phyloP scores from a whole-genome alignment of 169 alveolate genomes.

The Neospora caninum region DNA sequence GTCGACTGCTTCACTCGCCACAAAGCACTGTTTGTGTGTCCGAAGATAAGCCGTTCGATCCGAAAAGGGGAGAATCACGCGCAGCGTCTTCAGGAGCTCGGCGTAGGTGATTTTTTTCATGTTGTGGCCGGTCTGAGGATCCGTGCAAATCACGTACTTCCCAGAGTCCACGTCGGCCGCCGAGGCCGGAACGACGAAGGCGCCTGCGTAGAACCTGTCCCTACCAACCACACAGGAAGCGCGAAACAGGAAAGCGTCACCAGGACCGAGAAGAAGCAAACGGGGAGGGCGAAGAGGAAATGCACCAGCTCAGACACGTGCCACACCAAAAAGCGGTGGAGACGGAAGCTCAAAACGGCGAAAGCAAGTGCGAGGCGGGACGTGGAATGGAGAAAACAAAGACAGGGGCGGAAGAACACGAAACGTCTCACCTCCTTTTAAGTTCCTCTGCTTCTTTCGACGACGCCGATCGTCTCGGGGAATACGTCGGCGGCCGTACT shows the following conservation, averaged over 20 bases:
- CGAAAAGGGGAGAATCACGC: background rate
- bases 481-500: background rate
- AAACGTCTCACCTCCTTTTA: background rate
- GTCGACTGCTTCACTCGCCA: constrained; percentile 8
- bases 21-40: background rate
- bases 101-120: background rate
- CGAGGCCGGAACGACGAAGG: background rate
- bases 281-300: no score
- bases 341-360: no score
- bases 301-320: no score
- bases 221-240: background rate
- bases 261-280: no score
- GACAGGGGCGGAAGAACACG: background rate
- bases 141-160: background rate
- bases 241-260: no score
- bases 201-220: background rate
- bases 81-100: background rate
- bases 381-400: no score
- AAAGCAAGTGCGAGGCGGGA: no score
- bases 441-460: background rate
- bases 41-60: background rate
- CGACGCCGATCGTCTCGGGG: background rate
- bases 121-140: background rate
- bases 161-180: background rate
- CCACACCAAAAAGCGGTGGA: no score